These are phyloP conservation scores for Albophoma yamanashiensis DNA, from an alignment of 2,329 filamentous ascomycete genomes.

Conservation along the genomic window DNA sequence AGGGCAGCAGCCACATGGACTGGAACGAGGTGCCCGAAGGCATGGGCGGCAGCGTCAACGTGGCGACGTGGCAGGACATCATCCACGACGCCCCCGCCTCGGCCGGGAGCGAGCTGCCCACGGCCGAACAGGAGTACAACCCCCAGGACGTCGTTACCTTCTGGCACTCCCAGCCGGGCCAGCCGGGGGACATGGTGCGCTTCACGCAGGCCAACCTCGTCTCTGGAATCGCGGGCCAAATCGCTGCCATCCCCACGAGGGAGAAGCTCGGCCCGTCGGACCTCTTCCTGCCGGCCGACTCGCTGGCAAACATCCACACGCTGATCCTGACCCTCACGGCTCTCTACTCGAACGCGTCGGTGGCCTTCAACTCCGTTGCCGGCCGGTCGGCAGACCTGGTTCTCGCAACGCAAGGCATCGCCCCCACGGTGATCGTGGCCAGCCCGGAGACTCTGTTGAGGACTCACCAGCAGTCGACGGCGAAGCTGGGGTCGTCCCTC, in stretches of 20 bases:
- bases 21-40: conserved; percentile 84
- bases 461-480: conserved; percentile 52
- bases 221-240: conserved; percentile 71
- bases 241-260: conserved; percentile 61
- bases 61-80: conserved; percentile 90
- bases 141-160: conserved; percentile 53
- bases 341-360: conserved; percentile 71
- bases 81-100: conserved; percentile 56
- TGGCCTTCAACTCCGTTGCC: conserved; percentile 84
- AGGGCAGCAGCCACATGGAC: conserved; percentile 84
- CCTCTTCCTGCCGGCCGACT: conserved; percentile 75
- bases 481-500: conserved; percentile 49
- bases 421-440: conserved; percentile 74
- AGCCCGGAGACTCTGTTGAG: conserved; percentile 63
- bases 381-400: conserved; percentile 60
- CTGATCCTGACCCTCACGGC: conserved; percentile 72
- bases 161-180: conserved; percentile 45
- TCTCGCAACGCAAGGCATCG: conserved; percentile 61
- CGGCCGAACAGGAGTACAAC: conserved; percentile 41
- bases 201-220: conserved; percentile 79
- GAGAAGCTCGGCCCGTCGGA: conserved; percentile 68
- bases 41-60: conserved; percentile 62
- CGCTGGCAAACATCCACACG: conserved; percentile 68
- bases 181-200: conserved; percentile 60
- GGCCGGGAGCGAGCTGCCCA: conserved; percentile 53